Evolutionary conservation across 257 asterid species (phyloP).

Genomic region (Paulownia fortunei): DNA sequence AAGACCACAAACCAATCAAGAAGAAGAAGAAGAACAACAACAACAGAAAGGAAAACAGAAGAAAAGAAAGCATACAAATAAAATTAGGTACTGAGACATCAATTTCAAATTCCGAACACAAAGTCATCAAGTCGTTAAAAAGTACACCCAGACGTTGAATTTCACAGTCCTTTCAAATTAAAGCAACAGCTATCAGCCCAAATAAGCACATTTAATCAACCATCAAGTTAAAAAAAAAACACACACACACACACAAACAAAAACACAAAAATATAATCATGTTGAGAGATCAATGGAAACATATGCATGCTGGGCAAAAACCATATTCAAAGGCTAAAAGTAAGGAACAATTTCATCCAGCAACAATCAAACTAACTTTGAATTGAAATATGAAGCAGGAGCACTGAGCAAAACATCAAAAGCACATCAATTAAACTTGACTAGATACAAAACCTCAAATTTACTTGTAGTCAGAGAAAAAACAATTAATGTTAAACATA

Average conservation of each 20-base stretch:
- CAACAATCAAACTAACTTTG: not conserved
- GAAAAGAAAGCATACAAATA: not conserved
- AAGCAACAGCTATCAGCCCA: constrained; percentile 20
- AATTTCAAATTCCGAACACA: not conserved
- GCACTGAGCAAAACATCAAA: constrained; percentile 6
- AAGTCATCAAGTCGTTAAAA: not conserved
- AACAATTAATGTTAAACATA: not conserved
- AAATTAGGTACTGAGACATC: constrained; percentile 2
- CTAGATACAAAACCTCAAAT: constrained; percentile 2
- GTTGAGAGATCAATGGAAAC: not conserved
- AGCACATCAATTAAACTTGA: not conserved
- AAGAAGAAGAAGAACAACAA: not conserved
- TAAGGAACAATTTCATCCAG: not conserved
- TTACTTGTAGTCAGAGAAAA: not conserved
- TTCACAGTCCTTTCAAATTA: not conserved
- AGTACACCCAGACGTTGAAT: not conserved
- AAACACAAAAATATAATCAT: not conserved
- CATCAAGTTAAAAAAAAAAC: not conserved
- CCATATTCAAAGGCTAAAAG: not conserved
- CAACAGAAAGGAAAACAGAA: not conserved
- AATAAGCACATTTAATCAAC: constrained; percentile 13
- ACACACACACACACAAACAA: not conserved
- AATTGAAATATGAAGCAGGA: constrained; percentile 12
- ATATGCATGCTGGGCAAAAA: not conserved
- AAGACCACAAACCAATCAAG: not conserved